Base-by-base conservation (phyloP, 2,329 filamentous ascomycete genomes). In the Lasiodiplodia hormozganensis region DNA sequence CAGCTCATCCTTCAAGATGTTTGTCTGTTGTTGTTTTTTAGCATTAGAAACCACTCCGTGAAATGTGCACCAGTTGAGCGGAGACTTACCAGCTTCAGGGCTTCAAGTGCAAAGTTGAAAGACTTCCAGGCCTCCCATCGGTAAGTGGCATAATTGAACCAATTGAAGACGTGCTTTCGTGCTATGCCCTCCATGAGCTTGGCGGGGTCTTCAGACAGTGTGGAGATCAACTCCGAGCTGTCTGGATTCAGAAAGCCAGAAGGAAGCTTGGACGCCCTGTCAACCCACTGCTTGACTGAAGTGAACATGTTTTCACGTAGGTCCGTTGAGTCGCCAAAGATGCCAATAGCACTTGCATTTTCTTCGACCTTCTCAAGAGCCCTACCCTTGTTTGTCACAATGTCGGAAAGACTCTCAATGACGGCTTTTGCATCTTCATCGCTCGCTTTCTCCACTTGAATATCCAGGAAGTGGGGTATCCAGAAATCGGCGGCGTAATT, bases 391-490 rank as follows among this genome's bases (percentile, higher is more conserved):
- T 72, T 71, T n/a, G 16, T 68, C 5, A 71, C 10, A 21, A 73
- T 70, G 23, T 16, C 31, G 28, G 65, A 49, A 3, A 73, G 56
- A 11, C 54, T 49, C n/a, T 64, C 25, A n/a, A 72, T 49, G 16
- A 70, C 71, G 16, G 53, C 14, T 14, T 18, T 34, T 6, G 70
- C 57, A 21, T 71, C 57, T 11, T 68, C 68, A 62, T 69, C 56
- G 4, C 65, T 60, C 14, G 62, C 62, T 2, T 56, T 25, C 18
- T 70, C 68, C 11, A 51, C n/a, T 16, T 74, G 64, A 28, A 70
- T 47, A n/a, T 71, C 49, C 23, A 68, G 36, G 53, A 73, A 65
- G 65, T 74, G 73, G 21, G 72, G 69, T 21, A 71, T 65, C 72
- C 72, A 74, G 58, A 69, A 71, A 23, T 54, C 52, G 25, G 71